Conservation (phyloP, 192 early-diverging fungal species). For the Entomortierella beljakovae region DNA sequence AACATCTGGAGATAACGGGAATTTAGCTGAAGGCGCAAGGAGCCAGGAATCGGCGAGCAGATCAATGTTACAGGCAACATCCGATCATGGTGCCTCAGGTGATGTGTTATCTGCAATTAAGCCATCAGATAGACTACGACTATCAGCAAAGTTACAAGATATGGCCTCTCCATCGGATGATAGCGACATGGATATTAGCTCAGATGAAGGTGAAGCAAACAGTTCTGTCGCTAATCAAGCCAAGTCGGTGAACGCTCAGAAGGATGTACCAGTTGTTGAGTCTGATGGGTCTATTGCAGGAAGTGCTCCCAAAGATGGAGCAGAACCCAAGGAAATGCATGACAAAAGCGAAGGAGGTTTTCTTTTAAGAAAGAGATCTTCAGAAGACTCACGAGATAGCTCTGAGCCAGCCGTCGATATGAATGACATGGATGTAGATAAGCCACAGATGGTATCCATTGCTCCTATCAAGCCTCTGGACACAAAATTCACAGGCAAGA, state of each 20-base stretch:
- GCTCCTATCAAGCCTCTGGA: neutral
- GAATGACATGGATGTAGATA: slow-evolving; percentile 15
- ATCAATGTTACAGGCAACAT: neutral
- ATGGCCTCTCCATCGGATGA: neutral
- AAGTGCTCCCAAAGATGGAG: neutral
- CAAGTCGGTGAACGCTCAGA: neutral
- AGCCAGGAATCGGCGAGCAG: too few species aligned
- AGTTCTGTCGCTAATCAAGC: neutral
- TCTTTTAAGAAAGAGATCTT: neutral
- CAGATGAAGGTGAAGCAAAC: neutral
- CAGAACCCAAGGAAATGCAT: too few species aligned
- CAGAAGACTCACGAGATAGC: neutral
- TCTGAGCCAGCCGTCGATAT: neutral
- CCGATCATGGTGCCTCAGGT: neutral
- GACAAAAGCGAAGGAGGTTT: neutral
- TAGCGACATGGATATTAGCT: neutral
- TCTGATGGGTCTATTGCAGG: neutral
- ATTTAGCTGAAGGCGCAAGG: neutral
- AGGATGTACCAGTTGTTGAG: neutral
- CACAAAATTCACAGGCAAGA: neutral
- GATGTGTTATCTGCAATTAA: neutral
- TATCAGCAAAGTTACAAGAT: neutral
- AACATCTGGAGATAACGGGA: neutral
- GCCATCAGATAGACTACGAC: neutral
- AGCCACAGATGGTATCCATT: slow-evolving; percentile 2